These are phyloP conservation scores for Tolypocladium nubicola DNA, from an alignment of 2,329 filamentous ascomycete genomes.

Conservation along the genomic window DNA sequence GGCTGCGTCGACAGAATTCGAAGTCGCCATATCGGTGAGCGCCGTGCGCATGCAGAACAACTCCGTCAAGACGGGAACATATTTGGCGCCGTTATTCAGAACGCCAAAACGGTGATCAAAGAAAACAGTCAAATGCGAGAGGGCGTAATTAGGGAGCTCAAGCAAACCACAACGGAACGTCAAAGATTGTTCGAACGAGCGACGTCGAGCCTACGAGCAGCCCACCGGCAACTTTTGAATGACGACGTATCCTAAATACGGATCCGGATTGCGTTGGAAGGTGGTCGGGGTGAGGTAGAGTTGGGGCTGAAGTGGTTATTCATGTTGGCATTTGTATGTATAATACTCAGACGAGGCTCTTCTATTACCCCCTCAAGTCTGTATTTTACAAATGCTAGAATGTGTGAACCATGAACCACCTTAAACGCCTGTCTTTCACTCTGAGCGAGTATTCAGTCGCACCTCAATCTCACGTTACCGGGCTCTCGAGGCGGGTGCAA, in stretches of 20 bases:
- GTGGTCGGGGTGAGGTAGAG: too few species aligned
- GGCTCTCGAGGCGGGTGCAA: too few species aligned
- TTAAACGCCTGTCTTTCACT: too few species aligned
- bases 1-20: slow-evolving; percentile 12
- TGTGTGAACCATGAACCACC: too few species aligned
- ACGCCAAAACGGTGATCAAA: slow-evolving; percentile 5
- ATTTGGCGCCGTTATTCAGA: slow-evolving; percentile 7
- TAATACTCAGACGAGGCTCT: too few species aligned
- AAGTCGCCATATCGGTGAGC: slow-evolving; percentile 11
- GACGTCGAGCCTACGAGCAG: slow-evolving; percentile 9
- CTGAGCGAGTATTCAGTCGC: too few species aligned
- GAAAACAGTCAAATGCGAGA: slow-evolving; percentile 1
- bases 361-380: too few species aligned
- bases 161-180: slow-evolving; percentile 7
- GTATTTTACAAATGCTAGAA: too few species aligned
- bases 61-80: slow-evolving; percentile 8
- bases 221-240: slow-evolving; percentile 10
- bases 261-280: neutral
- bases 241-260: neutral
- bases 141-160: slow-evolving; percentile 3
- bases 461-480: too few species aligned
- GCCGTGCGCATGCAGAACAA: slow-evolving; percentile 4
- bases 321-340: too few species aligned
- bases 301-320: too few species aligned
- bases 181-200: slow-evolving; percentile 6